A percentile compares a stretch with the other conserved stretches of the same genome.
phyloP scores from a whole-genome alignment of 2,329 filamentous ascomycete genomes.

The Purpureocillium takamizusanense region DNA sequence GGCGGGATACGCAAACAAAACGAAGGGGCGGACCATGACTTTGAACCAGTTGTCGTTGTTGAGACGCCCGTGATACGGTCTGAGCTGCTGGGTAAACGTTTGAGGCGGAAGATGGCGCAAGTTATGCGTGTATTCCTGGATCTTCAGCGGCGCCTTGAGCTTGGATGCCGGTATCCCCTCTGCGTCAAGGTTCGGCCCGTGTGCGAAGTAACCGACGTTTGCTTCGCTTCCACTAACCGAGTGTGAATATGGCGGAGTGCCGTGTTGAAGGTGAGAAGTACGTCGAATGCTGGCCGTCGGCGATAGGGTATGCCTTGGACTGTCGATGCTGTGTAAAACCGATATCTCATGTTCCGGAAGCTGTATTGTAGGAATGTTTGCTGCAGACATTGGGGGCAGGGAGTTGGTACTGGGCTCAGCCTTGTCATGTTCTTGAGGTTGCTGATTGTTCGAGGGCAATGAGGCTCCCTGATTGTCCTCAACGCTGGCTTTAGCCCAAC shows the following conservation, averaged over 20 bases:
- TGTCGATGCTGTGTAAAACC: too few species aligned
- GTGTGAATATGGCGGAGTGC: constrained; percentile 3
- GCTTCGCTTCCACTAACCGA: constrained; percentile 10
- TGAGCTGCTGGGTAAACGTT: constrained; percentile 66
- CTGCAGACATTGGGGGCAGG: neutral
- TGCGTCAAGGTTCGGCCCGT: constrained; percentile 26
- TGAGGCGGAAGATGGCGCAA: constrained; percentile 59
- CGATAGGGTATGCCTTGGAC: neutral
- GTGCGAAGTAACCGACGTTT: constrained; percentile 14
- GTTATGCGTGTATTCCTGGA: constrained; percentile 57
- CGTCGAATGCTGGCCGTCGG: constrained; percentile 1
- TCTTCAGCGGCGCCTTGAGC: constrained; percentile 21
- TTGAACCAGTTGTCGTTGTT: constrained; percentile 70
- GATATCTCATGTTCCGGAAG: constrained; percentile 1
- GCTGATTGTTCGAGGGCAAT: too few species aligned
- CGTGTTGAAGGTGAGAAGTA: neutral
- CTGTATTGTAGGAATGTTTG: constrained; percentile 4
- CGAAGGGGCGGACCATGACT: constrained; percentile 70
- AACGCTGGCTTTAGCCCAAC: neutral
- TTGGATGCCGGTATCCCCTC: constrained; percentile 31
- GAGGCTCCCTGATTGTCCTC: too few species aligned
- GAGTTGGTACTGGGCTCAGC: neutral
- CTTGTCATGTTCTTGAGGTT: neutral
- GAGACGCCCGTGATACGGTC: constrained; percentile 69
- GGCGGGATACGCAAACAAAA: constrained; percentile 79